Conservation (phyloP, 1,284 basidiomycete species). For the Sporisorium reilianum region DNA sequence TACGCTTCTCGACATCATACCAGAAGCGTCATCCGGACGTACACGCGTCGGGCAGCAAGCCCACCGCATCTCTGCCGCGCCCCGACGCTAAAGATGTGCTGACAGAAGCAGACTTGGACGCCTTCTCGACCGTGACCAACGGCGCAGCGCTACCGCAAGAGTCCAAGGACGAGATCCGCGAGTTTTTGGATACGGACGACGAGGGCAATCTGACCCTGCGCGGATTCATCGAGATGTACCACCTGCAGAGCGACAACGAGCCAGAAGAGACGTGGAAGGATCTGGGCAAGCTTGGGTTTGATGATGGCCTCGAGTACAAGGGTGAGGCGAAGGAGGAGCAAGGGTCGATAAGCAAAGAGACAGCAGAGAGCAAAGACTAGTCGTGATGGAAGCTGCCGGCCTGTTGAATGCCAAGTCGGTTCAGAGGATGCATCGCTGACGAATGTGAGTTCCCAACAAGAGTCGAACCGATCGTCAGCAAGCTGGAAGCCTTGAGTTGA, state of each 20-base stretch:
- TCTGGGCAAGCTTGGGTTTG: conserved; percentile 41
- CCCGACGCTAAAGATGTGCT: conserved; percentile 21
- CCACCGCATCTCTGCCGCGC: conserved; percentile 13
- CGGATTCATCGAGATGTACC: conserved; percentile 56
- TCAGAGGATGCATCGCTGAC: background rate
- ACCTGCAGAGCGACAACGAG: conserved; percentile 57
- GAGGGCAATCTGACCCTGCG: conserved; percentile 46
- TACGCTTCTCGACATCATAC: conserved; percentile 44
- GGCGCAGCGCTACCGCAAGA: conserved; percentile 40
- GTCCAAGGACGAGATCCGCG: conserved; percentile 56
- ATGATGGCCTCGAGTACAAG: conserved; percentile 19
- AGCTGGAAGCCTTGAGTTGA: too few species aligned
- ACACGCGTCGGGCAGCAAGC: conserved; percentile 10
- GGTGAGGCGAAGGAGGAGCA: background rate
- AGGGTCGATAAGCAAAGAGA: background rate
- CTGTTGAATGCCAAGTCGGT: background rate
- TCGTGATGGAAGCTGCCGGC: background rate
- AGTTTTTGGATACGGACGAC: conserved; percentile 55
- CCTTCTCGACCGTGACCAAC: conserved; percentile 50
- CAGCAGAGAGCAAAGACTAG: conserved; percentile 1
- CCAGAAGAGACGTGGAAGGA: conserved; percentile 59
- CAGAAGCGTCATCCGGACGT: conserved; percentile 9
- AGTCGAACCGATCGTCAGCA: too few species aligned
- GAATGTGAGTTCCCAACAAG: too few species aligned
- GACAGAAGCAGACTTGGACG: conserved; percentile 51